These are phyloP conservation scores for Biscogniauxia sp. DNA, from an alignment of 2,329 filamentous ascomycete genomes.

Conservation along the genomic window DNA sequence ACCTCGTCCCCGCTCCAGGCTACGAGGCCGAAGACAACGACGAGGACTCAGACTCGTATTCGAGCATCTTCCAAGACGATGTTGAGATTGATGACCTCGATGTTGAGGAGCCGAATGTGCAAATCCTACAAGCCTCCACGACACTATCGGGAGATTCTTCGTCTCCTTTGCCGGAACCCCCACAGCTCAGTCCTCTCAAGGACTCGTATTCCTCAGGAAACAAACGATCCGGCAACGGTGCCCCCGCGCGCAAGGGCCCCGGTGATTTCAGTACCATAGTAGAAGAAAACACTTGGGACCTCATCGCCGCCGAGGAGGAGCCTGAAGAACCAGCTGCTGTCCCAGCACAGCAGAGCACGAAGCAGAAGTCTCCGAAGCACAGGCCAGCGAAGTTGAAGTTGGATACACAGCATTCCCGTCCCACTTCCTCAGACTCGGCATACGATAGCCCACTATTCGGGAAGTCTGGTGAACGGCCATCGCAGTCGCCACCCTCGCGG, in stretches of 20 bases:
- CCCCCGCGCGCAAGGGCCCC: constrained; percentile 33
- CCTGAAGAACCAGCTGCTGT: constrained; percentile 20
- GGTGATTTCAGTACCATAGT: constrained; percentile 45
- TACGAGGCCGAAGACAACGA: constrained; percentile 30
- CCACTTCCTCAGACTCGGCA: constrained; percentile 17
- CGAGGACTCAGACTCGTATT: constrained; percentile 33
- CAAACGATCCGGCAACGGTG: constrained; percentile 29
- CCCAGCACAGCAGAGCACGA: constrained; percentile 33
- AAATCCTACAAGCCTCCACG: constrained; percentile 32
- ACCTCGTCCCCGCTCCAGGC: constrained; percentile 38
- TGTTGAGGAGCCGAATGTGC: constrained; percentile 32
- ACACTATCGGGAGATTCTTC: constrained; percentile 35
- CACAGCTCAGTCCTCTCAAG: constrained; percentile 50
- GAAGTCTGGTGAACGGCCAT: constrained; percentile 30
- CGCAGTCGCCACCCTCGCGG: constrained; percentile 26
- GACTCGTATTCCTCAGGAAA: constrained; percentile 53
- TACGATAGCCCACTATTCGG: constrained; percentile 35
- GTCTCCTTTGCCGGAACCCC: constrained; percentile 46
- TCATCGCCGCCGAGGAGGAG: constrained; percentile 34
- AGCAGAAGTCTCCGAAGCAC: constrained; percentile 33
- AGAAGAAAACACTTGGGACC: constrained; percentile 48
- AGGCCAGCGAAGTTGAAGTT: constrained; percentile 18
- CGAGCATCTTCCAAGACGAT: constrained; percentile 46
- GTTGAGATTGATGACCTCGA: constrained; percentile 38
- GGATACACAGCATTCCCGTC: constrained; percentile 9